Percentiles rank a stretch among this genome's conserved stretches.
These are phyloP conservation scores for Arachnopeziza araneosa DNA, from an alignment of 2,329 filamentous ascomycete genomes.

Conservation along the genomic window DNA sequence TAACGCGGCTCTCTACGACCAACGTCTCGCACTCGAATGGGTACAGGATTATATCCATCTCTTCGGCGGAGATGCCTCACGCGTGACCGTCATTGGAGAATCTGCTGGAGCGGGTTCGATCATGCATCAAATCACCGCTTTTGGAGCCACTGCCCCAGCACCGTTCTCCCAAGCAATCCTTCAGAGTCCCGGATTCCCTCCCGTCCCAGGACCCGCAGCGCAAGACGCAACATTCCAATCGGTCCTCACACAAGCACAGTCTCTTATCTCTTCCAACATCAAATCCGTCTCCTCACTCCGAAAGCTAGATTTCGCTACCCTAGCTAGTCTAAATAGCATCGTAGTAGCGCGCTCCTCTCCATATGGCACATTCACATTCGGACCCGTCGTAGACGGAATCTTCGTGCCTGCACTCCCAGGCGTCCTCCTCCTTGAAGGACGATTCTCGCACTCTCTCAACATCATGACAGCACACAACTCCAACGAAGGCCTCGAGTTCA, in stretches of 20 bases:
- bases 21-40: constrained; percentile 53
- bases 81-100: constrained; percentile 46
- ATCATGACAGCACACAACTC: constrained; percentile 42
- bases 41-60: constrained; percentile 46
- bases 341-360: constrained; percentile 14
- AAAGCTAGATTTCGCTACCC: constrained; percentile 8
- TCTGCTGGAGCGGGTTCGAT: constrained; percentile 48
- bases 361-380: constrained; percentile 39
- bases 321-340: constrained; percentile 17
- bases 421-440: constrained; percentile 37
- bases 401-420: constrained; percentile 44
- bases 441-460: constrained; percentile 39
- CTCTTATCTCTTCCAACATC: constrained; percentile 10
- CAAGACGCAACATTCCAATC: constrained; percentile 15
- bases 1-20: constrained; percentile 48
- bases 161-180: constrained; percentile 39
- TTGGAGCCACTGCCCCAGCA: constrained; percentile 35
- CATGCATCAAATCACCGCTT: constrained; percentile 50
- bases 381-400: constrained; percentile 43
- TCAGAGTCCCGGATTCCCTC: constrained; percentile 25
- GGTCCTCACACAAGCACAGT: constrained; percentile 12
- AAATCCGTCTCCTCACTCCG: constrained; percentile 13
- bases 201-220: constrained; percentile 2
- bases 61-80: constrained; percentile 48
- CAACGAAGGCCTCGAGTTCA: constrained; percentile 39